Base-by-base conservation (phyloP, 2,329 filamentous ascomycete genomes). In the Arthrobotrys megalospora region DNA sequence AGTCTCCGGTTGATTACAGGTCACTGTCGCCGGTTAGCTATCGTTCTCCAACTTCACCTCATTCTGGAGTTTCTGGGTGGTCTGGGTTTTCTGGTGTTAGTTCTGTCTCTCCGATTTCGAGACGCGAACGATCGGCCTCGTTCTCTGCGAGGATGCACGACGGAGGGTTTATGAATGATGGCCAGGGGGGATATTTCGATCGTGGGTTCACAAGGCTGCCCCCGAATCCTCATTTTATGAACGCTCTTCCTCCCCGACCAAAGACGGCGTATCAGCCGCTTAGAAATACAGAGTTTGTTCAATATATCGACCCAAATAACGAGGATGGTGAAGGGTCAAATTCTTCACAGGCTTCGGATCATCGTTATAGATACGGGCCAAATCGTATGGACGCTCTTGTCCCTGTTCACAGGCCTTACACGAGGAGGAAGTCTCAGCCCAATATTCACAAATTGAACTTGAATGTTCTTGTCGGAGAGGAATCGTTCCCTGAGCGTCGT, bases 371-470 rank as follows among this genome's bases (percentile, higher is more conserved):
- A 43, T 78, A 78, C 58, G 75, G 67, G 36, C 48, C 58, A 6
- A 38, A 21, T 24, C 60, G n/a, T 38, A 41, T 45, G 34, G 67
- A 72, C n/a, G 67, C 75, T 64, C 62, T 78, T 11, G 75, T 78
- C 16, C 75, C 67, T 11, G 75, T 78, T 48, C 75, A 72, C 52
- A 78, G 53, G 52, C 53, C 62, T 43, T 78, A 72, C 50, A 63
- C 45, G 14, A 72, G 76, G 24, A 67, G 76, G 16, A 68, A 65
- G 58, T 79, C 76, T 28, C 76, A 79, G 14, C 70, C 76, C 11
- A 79, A 79, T 24, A 53, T 79, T 52, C 63, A 79, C n/a, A 79
- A 70, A 43, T 58, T 79, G 21, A 79, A 79, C 69, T 53, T 79
- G 53, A 79, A 79, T 36, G 76, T 79, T 45, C 38, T 79, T 3